These are phyloP conservation scores for Fraxinus floribunda DNA, from an alignment of 305 asterid species.

Conservation along the genomic window DNA sequence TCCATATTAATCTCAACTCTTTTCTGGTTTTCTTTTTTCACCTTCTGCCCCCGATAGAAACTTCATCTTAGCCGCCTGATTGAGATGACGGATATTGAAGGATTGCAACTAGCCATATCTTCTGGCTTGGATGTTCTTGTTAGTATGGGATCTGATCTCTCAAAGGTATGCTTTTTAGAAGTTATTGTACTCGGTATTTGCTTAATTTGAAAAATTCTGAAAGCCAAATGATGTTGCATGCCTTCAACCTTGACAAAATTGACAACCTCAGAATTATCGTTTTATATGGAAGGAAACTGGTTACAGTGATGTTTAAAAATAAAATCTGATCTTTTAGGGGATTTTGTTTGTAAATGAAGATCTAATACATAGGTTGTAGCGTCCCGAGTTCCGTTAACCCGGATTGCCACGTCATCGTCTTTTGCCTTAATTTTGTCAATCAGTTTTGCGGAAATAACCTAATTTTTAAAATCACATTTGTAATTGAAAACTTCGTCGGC, in stretches of 20 bases:
- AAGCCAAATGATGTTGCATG: neutral
- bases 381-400: too few relatives aligned
- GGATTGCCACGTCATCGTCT: too few relatives aligned
- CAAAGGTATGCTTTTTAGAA: conserved; percentile 56
- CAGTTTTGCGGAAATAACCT: too few relatives aligned
- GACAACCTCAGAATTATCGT: neutral
- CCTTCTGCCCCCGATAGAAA: conserved; percentile 45
- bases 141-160: conserved; percentile 54
- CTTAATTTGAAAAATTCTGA: conserved; percentile 11
- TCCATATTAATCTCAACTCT: conserved; percentile 22
- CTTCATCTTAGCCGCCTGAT: conserved; percentile 70
- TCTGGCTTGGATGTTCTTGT: conserved; percentile 73
- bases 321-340: conserved; percentile 4
- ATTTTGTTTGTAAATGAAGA: conserved; percentile 10
- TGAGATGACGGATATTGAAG: conserved; percentile 83
- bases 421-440: too few relatives aligned
- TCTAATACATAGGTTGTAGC: neutral
- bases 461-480: too few relatives aligned
- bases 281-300: conserved; percentile 7
- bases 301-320: neutral
- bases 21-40: neutral
- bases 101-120: conserved; percentile 67
- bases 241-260: conserved; percentile 1
- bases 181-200: conserved; percentile 18
- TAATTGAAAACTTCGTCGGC: too few relatives aligned